These are phyloP conservation scores for Chloranthus sessilifolius DNA, from an alignment of 164 flowering plant genomes.

Conservation along the genomic window DNA sequence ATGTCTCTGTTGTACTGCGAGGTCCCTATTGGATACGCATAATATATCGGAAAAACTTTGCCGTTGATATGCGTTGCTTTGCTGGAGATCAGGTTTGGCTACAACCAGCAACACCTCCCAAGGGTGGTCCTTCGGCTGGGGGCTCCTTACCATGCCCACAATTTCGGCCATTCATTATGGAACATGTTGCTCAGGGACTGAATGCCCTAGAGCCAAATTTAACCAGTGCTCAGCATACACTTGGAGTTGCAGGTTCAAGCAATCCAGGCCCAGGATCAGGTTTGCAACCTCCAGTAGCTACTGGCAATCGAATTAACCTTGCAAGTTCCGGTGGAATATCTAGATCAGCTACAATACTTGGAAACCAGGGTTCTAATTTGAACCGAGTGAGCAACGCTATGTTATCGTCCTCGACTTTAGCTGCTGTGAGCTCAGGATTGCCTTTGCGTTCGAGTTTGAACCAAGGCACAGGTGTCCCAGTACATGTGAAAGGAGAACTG, in stretches of 20 bases:
- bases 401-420: constrained; percentile 47
- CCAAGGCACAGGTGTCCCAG: constrained; percentile 69
- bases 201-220: constrained; percentile 78
- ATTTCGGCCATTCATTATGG: constrained; percentile 99
- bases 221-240: constrained; percentile 49
- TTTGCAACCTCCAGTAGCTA: constrained; percentile 42
- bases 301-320: constrained; percentile 52
- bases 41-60: constrained; percentile 85
- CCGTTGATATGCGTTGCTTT: constrained; percentile 98
- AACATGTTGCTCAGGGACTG: constrained; percentile 97
- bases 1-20: constrained; percentile 93
- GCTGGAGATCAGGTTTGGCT: constrained; percentile 99
- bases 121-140: constrained; percentile 78
- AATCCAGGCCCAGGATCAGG: constrained; percentile 43
- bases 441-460: constrained; percentile 68
- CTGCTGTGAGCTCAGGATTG: constrained; percentile 46
- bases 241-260: constrained; percentile 46
- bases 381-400: constrained; percentile 51
- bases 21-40: constrained; percentile 98
- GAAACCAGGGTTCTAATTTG: constrained; percentile 44
- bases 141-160: constrained; percentile 99
- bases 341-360: constrained; percentile 31
- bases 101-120: constrained; percentile 99
- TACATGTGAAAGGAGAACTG: constrained; percentile 87
- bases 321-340: constrained; percentile 44